Evolutionary conservation across 2,329 filamentous ascomycete species (phyloP).

Genomic region (Rhexocercosporidium sp.): DNA sequence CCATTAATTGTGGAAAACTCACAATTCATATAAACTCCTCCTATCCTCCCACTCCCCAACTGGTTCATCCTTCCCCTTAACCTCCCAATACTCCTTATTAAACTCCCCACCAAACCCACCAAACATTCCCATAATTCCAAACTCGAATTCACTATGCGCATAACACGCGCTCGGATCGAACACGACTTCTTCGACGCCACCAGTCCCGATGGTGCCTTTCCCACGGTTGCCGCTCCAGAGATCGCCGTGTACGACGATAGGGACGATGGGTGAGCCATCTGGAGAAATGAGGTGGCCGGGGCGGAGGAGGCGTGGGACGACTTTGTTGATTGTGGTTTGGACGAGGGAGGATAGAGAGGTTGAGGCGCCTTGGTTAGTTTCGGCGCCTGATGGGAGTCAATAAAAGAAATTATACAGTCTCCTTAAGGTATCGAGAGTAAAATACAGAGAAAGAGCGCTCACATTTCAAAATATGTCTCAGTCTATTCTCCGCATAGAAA

Average conservation of each 20-base stretch:
- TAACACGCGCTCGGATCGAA: slow-evolving; percentile 85
- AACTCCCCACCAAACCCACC: slow-evolving; percentile 79
- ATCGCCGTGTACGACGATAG: slow-evolving; percentile 88
- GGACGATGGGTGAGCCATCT: slow-evolving; percentile 60
- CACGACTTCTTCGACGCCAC: slow-evolving; percentile 72
- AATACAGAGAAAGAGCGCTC: background rate
- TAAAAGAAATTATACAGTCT: too few relatives aligned
- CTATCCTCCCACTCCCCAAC: slow-evolving; percentile 85
- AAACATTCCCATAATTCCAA: slow-evolving; percentile 97
- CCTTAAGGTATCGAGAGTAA: background rate
- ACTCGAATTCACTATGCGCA: slow-evolving; percentile 86
- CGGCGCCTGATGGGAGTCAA: slow-evolving; percentile 45
- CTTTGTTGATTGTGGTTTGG: slow-evolving; percentile 63
- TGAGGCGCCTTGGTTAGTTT: slow-evolving; percentile 68
- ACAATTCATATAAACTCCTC: slow-evolving; percentile 81
- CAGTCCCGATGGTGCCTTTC: slow-evolving; percentile 62
- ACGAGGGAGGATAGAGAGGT: slow-evolving; percentile 65
- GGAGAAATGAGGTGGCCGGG: slow-evolving; percentile 65
- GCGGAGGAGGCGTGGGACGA: slow-evolving; percentile 79
- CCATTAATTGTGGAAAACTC: slow-evolving; percentile 46
- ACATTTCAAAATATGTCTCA: slow-evolving; percentile 66
- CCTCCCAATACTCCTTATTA: slow-evolving; percentile 75
- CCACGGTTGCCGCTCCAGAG: slow-evolving; percentile 90
- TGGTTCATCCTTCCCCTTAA: slow-evolving; percentile 82
- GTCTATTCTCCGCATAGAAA: slow-evolving; percentile 80